Conservation (phyloP, 148 eudicot genomes). For the Salicornia ramosissima region DNA sequence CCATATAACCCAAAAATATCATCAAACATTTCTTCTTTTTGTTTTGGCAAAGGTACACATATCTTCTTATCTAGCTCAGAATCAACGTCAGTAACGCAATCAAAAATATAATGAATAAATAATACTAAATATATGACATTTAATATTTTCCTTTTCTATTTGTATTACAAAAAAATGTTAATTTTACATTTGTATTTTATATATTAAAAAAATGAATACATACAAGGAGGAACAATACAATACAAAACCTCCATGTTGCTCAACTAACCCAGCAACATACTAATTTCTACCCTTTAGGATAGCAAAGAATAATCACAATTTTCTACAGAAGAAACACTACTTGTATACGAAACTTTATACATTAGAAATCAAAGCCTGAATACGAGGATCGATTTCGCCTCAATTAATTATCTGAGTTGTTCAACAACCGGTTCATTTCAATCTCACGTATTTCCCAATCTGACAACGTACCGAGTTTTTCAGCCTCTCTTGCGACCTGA, state of each 20-base stretch:
- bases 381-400: conserved; percentile 15
- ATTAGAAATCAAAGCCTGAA: conserved; percentile 9
- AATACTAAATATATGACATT: no score
- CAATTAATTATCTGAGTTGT: conserved; percentile 29
- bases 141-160: conserved; percentile 9
- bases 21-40: no score
- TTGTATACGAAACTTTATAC: conserved; percentile 23
- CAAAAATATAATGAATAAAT: no score
- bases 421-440: conserved; percentile 63
- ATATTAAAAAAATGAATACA: conserved; percentile 20
- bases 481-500: conserved; percentile 88
- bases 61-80: no score
- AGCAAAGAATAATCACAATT: conserved; percentile 38
- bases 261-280: conserved; percentile 14
- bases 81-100: no score
- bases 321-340: conserved; percentile 16
- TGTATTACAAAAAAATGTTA: conserved; percentile 26
- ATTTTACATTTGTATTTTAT: conserved; percentile 20
- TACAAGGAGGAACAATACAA: conserved; percentile 16
- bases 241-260: conserved; percentile 20
- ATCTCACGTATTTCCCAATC: conserved; percentile 36
- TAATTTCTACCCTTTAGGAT: conserved; percentile 53
- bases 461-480: conserved; percentile 52
- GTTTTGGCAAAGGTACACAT: no score
- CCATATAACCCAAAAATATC: no score